These are phyloP conservation scores for Pugionium cornutum DNA, from an alignment of 345 rosid genomes.

Conservation along the genomic window DNA sequence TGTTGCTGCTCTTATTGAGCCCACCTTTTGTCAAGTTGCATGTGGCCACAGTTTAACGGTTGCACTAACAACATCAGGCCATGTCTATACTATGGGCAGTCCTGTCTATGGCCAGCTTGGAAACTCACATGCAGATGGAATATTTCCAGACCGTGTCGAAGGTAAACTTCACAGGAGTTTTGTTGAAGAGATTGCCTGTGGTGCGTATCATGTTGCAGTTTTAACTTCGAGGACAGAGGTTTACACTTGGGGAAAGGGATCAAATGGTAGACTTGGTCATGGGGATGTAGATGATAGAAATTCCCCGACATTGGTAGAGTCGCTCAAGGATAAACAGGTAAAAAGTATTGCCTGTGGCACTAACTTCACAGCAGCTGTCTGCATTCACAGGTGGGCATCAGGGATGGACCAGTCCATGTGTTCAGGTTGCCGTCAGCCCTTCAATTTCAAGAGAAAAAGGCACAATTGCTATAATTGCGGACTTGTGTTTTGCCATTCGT, in stretches of 20 bases:
- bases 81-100: slow-evolving; percentile 94
- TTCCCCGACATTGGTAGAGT: slow-evolving; percentile 75
- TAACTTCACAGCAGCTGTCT: slow-evolving; percentile 90
- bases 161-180: slow-evolving; percentile 85
- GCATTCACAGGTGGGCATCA: slow-evolving; percentile 96
- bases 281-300: slow-evolving; percentile 88
- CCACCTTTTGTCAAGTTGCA: slow-evolving; percentile 89
- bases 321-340: slow-evolving; percentile 94
- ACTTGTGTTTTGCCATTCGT: slow-evolving; percentile 89
- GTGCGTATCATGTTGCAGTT: slow-evolving; percentile 95
- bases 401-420: slow-evolving; percentile 98
- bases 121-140: slow-evolving; percentile 87
- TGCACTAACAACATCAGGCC: slow-evolving; percentile 84
- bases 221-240: slow-evolving; percentile 92
- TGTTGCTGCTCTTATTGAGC: slow-evolving; percentile 96
- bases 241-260: slow-evolving; percentile 98
- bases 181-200: slow-evolving; percentile 93
- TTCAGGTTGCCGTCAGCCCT: slow-evolving; percentile 92
- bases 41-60: slow-evolving; percentile 95
- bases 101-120: slow-evolving; percentile 97
- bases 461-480: slow-evolving; percentile 85
- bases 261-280: slow-evolving; percentile 95
- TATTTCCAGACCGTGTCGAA: slow-evolving; percentile 76
- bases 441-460: slow-evolving; percentile 79
- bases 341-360: slow-evolving; percentile 91